Percentiles rank a stretch among this genome's conserved stretches.
phyloP scores from a whole-genome alignment of 2,329 filamentous ascomycete genomes.

The Pestalotiopsis sp. region DNA sequence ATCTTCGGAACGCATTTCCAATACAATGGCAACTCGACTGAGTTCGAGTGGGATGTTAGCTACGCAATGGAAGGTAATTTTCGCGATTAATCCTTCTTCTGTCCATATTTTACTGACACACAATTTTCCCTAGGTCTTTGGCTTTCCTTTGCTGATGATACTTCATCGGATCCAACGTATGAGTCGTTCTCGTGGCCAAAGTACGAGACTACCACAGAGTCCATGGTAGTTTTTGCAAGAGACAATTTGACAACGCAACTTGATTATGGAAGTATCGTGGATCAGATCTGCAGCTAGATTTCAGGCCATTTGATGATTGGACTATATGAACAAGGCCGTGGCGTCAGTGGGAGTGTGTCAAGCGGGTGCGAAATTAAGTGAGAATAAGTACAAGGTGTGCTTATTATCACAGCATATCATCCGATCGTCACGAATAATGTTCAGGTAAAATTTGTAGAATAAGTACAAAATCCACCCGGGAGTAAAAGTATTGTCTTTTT shows the following conservation, averaged over 20 bases:
- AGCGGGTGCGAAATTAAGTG: no score
- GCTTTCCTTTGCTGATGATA: slow-evolving; percentile 2
- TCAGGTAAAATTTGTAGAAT: no score
- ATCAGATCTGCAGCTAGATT: not conserved
- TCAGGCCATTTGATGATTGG: no score
- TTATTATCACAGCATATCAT: no score
- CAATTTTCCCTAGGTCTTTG: not conserved
- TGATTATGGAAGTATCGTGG: not conserved
- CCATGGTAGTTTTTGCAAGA: not conserved
- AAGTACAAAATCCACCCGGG: no score
- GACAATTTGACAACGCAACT: slow-evolving; percentile 3
- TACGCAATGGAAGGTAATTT: slow-evolving; percentile 28
- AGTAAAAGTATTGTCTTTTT: no score
- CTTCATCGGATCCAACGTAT: not conserved
- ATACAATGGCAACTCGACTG: slow-evolving; percentile 31
- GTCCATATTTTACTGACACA: no score
- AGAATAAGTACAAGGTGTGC: no score
- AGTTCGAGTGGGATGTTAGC: slow-evolving; percentile 31
- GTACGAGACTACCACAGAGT: not conserved
- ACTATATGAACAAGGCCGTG: no score
- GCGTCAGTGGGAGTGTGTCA: no score
- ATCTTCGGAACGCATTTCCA: slow-evolving; percentile 33
- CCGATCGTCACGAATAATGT: no score
- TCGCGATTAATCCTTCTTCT: not conserved
- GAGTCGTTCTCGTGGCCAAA: not conserved